Conservation (phyloP, 148 eudicot genomes). For the Cornus controversa region DNA sequence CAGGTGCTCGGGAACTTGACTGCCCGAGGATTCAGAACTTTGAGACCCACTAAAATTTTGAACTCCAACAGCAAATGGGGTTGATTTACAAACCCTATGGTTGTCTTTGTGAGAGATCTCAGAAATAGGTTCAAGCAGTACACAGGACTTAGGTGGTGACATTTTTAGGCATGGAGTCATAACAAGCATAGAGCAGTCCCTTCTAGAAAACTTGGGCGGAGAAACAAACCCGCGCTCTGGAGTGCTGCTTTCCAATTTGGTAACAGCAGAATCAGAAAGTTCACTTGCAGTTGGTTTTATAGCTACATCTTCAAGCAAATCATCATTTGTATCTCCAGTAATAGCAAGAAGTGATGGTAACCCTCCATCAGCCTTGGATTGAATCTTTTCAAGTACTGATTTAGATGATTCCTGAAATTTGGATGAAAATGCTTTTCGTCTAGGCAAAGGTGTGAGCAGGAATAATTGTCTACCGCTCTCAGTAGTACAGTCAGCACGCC, state of each 20-base stretch:
- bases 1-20: constrained; percentile 37
- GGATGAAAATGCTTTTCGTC: constrained; percentile 36
- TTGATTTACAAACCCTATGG: constrained; percentile 42
- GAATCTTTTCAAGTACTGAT: constrained; percentile 28
- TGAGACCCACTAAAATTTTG: constrained; percentile 29
- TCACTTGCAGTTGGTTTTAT: constrained; percentile 26
- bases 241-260: constrained; percentile 22
- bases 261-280: constrained; percentile 20
- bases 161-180: constrained; percentile 66
- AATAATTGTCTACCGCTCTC: constrained; percentile 79
- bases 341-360: constrained; percentile 25
- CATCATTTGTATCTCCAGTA: constrained; percentile 18
- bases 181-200: constrained; percentile 35
- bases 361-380: constrained; percentile 17
- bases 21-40: constrained; percentile 51
- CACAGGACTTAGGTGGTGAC: constrained; percentile 66
- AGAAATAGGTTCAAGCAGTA: constrained; percentile 57
- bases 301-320: constrained; percentile 15
- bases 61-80: constrained; percentile 58
- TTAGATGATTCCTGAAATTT: constrained; percentile 40
- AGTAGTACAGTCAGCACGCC: constrained; percentile 61
- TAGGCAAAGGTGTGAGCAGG: constrained; percentile 82
- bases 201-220: constrained; percentile 25
- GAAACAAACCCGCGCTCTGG: constrained; percentile 25
- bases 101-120: constrained; percentile 30